Evolutionary conservation across 2,329 filamentous ascomycete genomes (phyloP).

Genomic region (Coniochaeta pulveracea): DNA sequence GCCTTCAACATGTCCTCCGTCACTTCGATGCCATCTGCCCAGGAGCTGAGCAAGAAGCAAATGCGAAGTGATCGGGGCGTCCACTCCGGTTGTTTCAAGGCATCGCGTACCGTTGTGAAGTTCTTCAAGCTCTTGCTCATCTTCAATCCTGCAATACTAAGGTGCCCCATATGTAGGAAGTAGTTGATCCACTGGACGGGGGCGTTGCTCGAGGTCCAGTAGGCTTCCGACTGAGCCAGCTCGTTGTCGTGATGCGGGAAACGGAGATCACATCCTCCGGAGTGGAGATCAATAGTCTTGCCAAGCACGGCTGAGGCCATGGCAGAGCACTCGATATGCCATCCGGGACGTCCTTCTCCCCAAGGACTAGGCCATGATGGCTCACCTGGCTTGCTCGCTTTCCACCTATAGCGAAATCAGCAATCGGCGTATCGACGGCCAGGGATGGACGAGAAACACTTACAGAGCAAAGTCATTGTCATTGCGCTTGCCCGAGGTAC

Average conservation of each 20-base stretch:
- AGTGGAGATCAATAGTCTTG: constrained; percentile 58
- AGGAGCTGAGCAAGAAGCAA: constrained; percentile 56
- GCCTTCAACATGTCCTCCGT: constrained; percentile 51
- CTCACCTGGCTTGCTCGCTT: constrained; percentile 44
- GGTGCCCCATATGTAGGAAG: constrained; percentile 63
- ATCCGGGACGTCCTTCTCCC: constrained; percentile 58
- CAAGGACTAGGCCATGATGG: constrained; percentile 50
- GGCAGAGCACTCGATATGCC: constrained; percentile 66
- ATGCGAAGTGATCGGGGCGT: constrained; percentile 55
- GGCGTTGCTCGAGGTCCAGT: constrained; percentile 33
- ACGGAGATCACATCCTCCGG: constrained; percentile 56
- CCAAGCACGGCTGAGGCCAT: constrained; percentile 60
- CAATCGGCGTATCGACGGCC: neutral
- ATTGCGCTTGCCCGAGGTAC: constrained; percentile 48
- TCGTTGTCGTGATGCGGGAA: constrained; percentile 45
- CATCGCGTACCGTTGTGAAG: constrained; percentile 60
- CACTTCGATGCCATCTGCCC: constrained; percentile 61
- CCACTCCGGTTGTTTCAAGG: constrained; percentile 50
- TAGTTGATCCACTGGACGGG: constrained; percentile 61
- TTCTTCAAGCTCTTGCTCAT: constrained; percentile 68
- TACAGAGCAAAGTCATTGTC: constrained; percentile 78
- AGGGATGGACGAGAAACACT: neutral
- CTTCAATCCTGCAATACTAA: constrained; percentile 54
- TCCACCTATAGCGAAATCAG: constrained; percentile 18
- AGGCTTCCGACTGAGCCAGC: constrained; percentile 61